phyloP scores from a whole-genome alignment of 2,329 filamentous ascomycete species.

The Cytospora leucostoma region DNA sequence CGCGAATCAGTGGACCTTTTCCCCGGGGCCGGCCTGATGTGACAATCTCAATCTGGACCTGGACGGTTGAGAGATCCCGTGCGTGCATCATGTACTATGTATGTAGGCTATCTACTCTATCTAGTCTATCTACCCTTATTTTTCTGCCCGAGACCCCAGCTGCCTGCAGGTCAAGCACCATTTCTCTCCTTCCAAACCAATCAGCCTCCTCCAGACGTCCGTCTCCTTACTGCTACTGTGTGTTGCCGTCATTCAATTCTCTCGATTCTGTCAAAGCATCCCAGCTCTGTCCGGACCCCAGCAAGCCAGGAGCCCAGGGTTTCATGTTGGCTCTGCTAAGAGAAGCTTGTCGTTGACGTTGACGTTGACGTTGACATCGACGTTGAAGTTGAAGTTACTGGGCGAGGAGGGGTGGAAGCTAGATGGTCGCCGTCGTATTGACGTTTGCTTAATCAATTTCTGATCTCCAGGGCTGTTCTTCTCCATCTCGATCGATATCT shows the following conservation, averaged over 20 bases:
- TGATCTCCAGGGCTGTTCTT: neutral
- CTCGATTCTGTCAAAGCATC: neutral
- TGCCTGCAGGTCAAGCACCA: slow-evolving; percentile 12
- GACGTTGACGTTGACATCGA: neutral
- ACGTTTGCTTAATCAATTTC: slow-evolving; percentile 10
- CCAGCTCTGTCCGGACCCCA: neutral
- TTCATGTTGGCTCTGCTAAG: neutral
- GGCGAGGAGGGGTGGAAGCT: slow-evolving; percentile 20
- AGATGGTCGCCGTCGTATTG: slow-evolving; percentile 22
- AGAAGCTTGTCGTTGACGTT: slow-evolving; percentile 3
- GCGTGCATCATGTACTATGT: slow-evolving; percentile 5
- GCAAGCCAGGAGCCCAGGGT: neutral
- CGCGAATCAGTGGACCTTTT: slow-evolving; percentile 12
- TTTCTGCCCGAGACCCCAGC: slow-evolving; percentile 14
- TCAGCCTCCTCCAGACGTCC: slow-evolving; percentile 10
- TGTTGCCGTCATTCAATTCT: neutral
- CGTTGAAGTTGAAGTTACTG: neutral
- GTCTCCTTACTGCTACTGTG: neutral
- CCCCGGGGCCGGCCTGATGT: neutral
- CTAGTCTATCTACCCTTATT: slow-evolving; percentile 10
- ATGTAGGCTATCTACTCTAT: slow-evolving; percentile 3
- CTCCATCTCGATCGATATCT: neutral
- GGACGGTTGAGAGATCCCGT: slow-evolving; percentile 6
- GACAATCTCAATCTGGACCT: no score
- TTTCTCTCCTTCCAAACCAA: slow-evolving; percentile 1